These are phyloP conservation scores for Phaffomyces antillensis DNA, from an alignment of 805 yeast genomes.

Conservation along the genomic window DNA sequence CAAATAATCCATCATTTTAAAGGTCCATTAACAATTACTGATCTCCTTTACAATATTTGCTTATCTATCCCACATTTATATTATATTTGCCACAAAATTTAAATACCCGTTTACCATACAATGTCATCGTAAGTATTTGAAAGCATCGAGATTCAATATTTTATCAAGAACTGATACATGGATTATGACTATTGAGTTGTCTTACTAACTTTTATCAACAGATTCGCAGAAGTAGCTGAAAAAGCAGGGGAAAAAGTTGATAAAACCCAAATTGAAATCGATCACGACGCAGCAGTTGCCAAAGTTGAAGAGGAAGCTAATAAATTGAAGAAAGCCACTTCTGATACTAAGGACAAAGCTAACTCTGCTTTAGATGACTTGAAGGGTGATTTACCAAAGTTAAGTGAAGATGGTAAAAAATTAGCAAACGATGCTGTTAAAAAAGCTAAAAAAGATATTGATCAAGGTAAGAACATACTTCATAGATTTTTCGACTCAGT, in stretches of 20 bases:
- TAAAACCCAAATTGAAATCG: conserved; percentile 8
- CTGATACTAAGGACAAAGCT: conserved; percentile 13
- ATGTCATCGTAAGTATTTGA: not conserved
- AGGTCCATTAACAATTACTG: no score
- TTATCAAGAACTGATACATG: not conserved
- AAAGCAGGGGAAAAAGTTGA: not conserved
- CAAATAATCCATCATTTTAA: no score
- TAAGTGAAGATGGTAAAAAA: conserved; percentile 24
- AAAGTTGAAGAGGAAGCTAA: conserved; percentile 14
- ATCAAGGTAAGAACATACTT: conserved; percentile 20
- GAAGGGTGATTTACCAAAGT: conserved; percentile 20
- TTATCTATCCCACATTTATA: no score
- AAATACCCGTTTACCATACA: no score
- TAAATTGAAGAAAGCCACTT: conserved; percentile 14
- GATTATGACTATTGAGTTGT: not conserved
- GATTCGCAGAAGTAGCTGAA: not conserved
- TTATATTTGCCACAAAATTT: no score
- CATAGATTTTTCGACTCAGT: conserved; percentile 13
- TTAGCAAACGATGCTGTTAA: conserved; percentile 29
- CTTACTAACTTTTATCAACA: conserved; percentile 1
- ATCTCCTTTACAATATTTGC: no score
- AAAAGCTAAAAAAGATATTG: conserved; percentile 26
- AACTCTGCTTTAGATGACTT: conserved; percentile 23
- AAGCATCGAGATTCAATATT: not conserved
- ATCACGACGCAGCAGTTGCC: not conserved